These are phyloP conservation scores for Pterocarpus macrocarpus DNA, from an alignment of 306 rosid genomes.

Conservation along the genomic window DNA sequence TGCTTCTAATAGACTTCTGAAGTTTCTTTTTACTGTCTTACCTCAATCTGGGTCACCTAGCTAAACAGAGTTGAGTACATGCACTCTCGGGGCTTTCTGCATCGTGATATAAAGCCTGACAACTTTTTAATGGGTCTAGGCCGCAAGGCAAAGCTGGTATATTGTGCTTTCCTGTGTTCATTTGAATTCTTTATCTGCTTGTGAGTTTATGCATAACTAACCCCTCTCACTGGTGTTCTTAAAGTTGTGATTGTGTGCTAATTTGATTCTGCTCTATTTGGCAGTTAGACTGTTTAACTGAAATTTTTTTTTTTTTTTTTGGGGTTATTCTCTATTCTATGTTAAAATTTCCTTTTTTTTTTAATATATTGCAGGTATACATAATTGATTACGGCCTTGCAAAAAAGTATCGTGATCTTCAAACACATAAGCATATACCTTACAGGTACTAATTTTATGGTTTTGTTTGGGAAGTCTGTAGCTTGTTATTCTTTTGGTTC, in stretches of 20 bases:
- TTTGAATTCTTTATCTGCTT: conserved; percentile 24
- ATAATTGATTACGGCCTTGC: conserved; percentile 97
- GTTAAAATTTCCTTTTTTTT: conserved; percentile 16
- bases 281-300: background rate
- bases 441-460: conserved; percentile 73
- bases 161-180: conserved; percentile 3
- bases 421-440: conserved; percentile 97
- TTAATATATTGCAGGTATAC: conserved; percentile 70
- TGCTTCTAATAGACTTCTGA: background rate
- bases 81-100: conserved; percentile 93
- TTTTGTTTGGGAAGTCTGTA: conserved; percentile 29
- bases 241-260: background rate
- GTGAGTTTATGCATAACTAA: background rate
- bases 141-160: conserved; percentile 95
- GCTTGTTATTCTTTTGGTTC: conserved; percentile 36
- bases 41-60: conserved; percentile 50
- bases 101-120: conserved; percentile 96
- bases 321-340: background rate
- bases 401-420: conserved; percentile 93
- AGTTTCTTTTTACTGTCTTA: conserved; percentile 38
- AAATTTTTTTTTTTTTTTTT: background rate
- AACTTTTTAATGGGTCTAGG: conserved; percentile 95
- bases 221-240: background rate
- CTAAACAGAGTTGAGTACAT: conserved; percentile 89
- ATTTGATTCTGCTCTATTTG: background rate